Evolutionary conservation across 768 basidiomycete species (phyloP).

Genomic region (Fomitopsis serialis): DNA sequence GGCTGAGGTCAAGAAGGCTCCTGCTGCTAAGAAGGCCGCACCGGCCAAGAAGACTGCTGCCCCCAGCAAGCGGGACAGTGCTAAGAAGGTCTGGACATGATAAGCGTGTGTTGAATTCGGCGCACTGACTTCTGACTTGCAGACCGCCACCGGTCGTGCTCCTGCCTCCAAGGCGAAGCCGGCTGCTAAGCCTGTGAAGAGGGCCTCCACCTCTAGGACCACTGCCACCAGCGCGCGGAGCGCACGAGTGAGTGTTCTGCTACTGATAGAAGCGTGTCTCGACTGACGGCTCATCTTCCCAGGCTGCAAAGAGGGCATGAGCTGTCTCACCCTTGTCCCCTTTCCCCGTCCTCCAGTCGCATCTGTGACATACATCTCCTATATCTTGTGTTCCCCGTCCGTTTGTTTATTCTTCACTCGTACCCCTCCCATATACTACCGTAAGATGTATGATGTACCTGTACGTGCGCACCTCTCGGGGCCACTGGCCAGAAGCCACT

Average conservation of each 20-base stretch:
- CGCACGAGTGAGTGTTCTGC: neutral
- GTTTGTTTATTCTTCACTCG: neutral
- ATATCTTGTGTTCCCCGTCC: neutral
- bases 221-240: neutral
- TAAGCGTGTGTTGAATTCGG: neutral
- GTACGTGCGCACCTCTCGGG: neutral
- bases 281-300: neutral
- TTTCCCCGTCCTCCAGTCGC: neutral
- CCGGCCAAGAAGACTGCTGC: conserved; percentile 30
- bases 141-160: conserved; percentile 14
- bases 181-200: conserved; percentile 1
- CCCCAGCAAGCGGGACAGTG: conserved; percentile 43
- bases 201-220: neutral
- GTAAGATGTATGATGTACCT: conserved; percentile 4
- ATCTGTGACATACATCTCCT: conserved; percentile 2
- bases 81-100: conserved; percentile 53
- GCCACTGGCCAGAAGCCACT: neutral
- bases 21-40: conserved; percentile 30
- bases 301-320: conserved; percentile 3
- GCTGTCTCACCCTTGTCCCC: neutral
- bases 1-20: conserved; percentile 19
- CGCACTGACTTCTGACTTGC: neutral
- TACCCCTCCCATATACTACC: neutral
- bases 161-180: conserved; percentile 10
- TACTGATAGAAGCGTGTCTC: neutral